Evolutionary conservation across 140 eudicot species (phyloP).

Genomic region (Anethum foeniculum): DNA sequence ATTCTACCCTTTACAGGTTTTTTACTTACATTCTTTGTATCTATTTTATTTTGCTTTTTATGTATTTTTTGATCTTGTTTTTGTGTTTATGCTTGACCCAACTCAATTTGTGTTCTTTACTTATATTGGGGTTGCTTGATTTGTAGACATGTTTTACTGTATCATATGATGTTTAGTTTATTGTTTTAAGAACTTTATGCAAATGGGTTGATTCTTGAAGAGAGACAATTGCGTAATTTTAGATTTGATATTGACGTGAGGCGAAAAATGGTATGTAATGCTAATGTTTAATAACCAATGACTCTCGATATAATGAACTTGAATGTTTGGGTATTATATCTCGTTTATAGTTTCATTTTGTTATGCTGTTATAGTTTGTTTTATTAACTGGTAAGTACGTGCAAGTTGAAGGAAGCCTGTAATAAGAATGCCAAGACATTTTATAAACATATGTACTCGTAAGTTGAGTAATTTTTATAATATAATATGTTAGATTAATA

Average conservation of each 20-base stretch:
- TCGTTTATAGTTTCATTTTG: neutral
- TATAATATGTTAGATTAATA: neutral
- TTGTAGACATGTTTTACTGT: neutral
- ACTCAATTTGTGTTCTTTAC: neutral
- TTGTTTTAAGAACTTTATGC: neutral
- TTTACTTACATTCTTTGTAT: neutral
- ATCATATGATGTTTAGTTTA: neutral
- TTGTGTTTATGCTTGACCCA: neutral
- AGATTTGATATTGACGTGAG: neutral
- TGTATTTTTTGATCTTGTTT: neutral
- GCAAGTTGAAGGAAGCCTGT: neutral
- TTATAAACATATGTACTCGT: neutral
- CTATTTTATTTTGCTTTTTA: neutral
- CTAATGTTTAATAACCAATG: neutral
- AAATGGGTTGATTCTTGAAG: neutral
- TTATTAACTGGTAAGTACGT: neutral
- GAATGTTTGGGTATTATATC: neutral
- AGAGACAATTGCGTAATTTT: neutral
- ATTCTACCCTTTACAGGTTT: conserved; percentile 69
- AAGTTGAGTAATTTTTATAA: neutral
- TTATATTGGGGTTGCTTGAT: neutral
- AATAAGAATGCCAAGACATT: neutral
- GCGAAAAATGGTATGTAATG: neutral
- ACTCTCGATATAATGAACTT: neutral
- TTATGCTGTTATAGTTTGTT: neutral